phyloP scores from a whole-genome alignment of 805 yeast genomes.

The Sugiyamaella americana region DNA sequence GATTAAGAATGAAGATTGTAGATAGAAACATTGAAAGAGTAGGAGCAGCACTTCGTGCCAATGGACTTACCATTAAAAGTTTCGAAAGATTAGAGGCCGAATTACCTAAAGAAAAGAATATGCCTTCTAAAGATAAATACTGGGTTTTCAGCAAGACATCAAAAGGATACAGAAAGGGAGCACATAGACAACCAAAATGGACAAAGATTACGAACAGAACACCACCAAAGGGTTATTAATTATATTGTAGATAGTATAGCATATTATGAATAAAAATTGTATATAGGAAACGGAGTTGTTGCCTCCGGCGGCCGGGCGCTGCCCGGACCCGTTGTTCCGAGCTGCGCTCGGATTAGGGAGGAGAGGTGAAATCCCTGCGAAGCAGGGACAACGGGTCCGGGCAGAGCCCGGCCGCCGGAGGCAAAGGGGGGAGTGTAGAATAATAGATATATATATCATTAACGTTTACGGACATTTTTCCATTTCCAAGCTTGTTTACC shows the following conservation, averaged over 20 bases:
- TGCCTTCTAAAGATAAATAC: slow-evolving; percentile 80
- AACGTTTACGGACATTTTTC: slow-evolving; percentile 49
- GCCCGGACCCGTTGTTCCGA: background rate
- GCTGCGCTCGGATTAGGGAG: background rate
- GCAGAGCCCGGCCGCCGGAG: background rate
- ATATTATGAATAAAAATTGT: background rate
- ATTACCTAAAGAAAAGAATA: slow-evolving; percentile 73
- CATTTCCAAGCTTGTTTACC: slow-evolving; percentile 78
- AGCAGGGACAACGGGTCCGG: background rate
- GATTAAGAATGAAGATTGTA: slow-evolving; percentile 75
- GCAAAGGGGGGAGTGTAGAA: background rate
- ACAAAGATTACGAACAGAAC: slow-evolving; percentile 75
- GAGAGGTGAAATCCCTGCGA: background rate
- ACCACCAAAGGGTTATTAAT: slow-evolving; percentile 64
- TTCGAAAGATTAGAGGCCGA: slow-evolving; percentile 36
- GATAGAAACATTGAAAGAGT: slow-evolving; percentile 70
- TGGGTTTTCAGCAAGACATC: slow-evolving; percentile 73
- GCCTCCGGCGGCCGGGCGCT: background rate
- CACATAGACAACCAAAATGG: slow-evolving; percentile 80
- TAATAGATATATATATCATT: background rate
- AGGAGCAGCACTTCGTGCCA: slow-evolving; percentile 41
- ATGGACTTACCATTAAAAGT: slow-evolving; percentile 31
- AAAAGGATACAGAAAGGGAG: slow-evolving; percentile 77
- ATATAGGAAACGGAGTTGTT: background rate
- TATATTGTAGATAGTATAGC: background rate